Evolutionary conservation across 441 rosid genomes (phyloP), one percentile per base, ranked within the genome.

Genomic region (Eutrema salsugineum): DNA sequence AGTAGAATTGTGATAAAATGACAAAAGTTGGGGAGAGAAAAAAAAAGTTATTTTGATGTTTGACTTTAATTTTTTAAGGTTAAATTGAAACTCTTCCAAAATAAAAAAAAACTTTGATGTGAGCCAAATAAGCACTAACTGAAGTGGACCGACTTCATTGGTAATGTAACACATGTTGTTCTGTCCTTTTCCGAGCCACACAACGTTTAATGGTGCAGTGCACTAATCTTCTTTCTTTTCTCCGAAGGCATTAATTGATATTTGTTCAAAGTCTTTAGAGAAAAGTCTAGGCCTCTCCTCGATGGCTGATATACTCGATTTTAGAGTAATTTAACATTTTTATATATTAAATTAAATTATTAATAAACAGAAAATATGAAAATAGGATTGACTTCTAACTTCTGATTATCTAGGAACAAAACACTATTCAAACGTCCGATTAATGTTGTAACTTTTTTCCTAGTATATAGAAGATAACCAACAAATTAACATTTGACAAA

Each of bases 131-230:
- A 58, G 55, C 67, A 73, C 53, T 55, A 42, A 44, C 51, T 60
- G 43, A 60, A 67, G 73, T 67, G 68, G 73, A 51, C 63, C 68
- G 27, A 42, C 68, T 33, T 42, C 69, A 62, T 74, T 60, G 73
- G 73, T 74, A 67, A 50, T 74, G 78, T 59, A 42, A 59, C 63
- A 51, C 73, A 74, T 74, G 57, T 60, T 59, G 56, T 54, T 53
- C 42, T 51, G 55, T 74, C 78, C 62, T 74, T 67, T 74, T 67
- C 72, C 39, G 68, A 73, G 63, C 72, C 78, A 67, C 73, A 6
- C 72, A 50, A 59, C 30, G 60, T 32, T 67, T 60, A 27, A 12
- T 42, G 1, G 16, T 53, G 72, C n/a, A n/a, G 47, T 50, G 66
- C 68, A 39, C 56, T 60, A 50, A 1, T 11, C 30, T 58, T 66